A percentile compares a stretch with the other conserved stretches of the same genome.
Evolutionary conservation across 805 yeast genomes (phyloP).

Genomic region (Sugiyamaella qingdaonensis): DNA sequence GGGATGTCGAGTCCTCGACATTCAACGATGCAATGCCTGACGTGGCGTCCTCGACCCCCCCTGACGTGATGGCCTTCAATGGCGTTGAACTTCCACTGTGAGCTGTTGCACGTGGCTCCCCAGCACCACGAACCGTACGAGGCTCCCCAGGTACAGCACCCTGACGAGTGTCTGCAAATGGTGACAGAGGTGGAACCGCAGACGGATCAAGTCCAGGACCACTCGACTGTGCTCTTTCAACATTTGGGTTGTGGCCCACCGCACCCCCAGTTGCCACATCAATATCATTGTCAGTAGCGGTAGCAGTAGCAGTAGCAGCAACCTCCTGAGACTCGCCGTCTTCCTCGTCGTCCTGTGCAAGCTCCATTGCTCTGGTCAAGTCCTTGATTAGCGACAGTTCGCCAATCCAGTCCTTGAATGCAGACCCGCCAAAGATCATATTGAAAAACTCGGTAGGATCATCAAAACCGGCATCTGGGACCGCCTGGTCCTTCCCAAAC

Average conservation of each 20-base stretch:
- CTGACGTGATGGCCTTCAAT: conserved; percentile 1
- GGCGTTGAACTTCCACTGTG: not conserved
- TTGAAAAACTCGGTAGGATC: conserved; percentile 87
- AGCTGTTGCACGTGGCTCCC: conserved; percentile 6
- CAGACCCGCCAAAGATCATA: conserved; percentile 87
- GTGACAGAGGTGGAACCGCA: conserved; percentile 1
- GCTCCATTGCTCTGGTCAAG: conserved; percentile 57
- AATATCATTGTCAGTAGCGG: conserved; percentile 23
- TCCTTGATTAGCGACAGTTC: conserved; percentile 77
- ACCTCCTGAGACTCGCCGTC: conserved; percentile 28
- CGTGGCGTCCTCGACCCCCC: conserved; percentile 12
- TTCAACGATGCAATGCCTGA: conserved; percentile 11
- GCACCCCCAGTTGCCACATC: conserved; percentile 15
- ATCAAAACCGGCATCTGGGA: conserved; percentile 64
- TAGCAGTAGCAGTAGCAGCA: not conserved
- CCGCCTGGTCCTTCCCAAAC: conserved; percentile 73
- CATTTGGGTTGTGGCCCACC: conserved; percentile 13
- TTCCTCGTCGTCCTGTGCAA: conserved; percentile 45
- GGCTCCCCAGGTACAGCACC: not conserved
- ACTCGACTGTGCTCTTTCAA: conserved; percentile 1
- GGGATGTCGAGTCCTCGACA: conserved; percentile 16
- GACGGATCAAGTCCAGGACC: not conserved
- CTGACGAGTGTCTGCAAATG: not conserved
- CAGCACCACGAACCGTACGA: conserved; percentile 5
- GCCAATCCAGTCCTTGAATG: conserved; percentile 82